These are phyloP conservation scores for Hapsidospora chrysogenum DNA, from an alignment of 495 filamentous ascomycete genomes.

Conservation along the genomic window DNA sequence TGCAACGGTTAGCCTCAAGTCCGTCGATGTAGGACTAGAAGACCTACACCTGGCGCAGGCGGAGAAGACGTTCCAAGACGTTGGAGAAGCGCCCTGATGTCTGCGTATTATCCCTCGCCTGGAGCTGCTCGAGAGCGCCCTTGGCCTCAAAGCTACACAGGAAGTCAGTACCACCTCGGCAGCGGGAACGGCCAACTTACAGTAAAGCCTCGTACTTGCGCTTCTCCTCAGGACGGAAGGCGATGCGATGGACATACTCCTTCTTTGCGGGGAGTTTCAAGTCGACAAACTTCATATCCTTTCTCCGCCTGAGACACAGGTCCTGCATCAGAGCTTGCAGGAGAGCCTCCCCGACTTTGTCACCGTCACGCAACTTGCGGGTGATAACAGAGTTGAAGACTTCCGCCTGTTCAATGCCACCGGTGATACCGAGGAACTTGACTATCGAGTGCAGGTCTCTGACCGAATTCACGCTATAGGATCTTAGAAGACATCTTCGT, in stretches of 20 bases:
- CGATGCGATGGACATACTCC: slow-evolving; percentile 65
- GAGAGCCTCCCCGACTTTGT: slow-evolving; percentile 34
- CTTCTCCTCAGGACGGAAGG: slow-evolving; percentile 57
- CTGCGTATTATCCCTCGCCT: slow-evolving; percentile 18
- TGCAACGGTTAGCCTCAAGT: neutral
- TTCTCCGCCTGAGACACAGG: slow-evolving; percentile 70
- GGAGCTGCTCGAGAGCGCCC: slow-evolving; percentile 47
- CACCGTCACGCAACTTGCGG: slow-evolving; percentile 46
- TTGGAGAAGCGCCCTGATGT: slow-evolving; percentile 32
- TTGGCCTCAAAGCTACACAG: slow-evolving; percentile 49
- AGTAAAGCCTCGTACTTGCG: slow-evolving; percentile 69
- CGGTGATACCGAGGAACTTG: slow-evolving; percentile 60
- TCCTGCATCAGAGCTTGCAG: slow-evolving; percentile 65
- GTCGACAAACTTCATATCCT: slow-evolving; percentile 83
- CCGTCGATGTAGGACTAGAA: neutral
- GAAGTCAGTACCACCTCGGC: slow-evolving; percentile 9
- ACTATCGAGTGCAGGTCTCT: slow-evolving; percentile 73
- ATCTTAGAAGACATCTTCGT: slow-evolving; percentile 5
- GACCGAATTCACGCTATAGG: slow-evolving; percentile 45
- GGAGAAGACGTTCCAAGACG: slow-evolving; percentile 67
- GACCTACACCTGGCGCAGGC: slow-evolving; percentile 53
- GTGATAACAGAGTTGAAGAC: slow-evolving; percentile 65
- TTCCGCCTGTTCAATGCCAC: slow-evolving; percentile 56
- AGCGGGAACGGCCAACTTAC: slow-evolving; percentile 14
- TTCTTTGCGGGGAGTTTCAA: slow-evolving; percentile 61